A percentile compares a stretch with the other conserved stretches of the same genome.
phyloP scores from a whole-genome alignment of 2,329 filamentous ascomycete genomes.

The Ceratocystiopsis brevicomis region DNA sequence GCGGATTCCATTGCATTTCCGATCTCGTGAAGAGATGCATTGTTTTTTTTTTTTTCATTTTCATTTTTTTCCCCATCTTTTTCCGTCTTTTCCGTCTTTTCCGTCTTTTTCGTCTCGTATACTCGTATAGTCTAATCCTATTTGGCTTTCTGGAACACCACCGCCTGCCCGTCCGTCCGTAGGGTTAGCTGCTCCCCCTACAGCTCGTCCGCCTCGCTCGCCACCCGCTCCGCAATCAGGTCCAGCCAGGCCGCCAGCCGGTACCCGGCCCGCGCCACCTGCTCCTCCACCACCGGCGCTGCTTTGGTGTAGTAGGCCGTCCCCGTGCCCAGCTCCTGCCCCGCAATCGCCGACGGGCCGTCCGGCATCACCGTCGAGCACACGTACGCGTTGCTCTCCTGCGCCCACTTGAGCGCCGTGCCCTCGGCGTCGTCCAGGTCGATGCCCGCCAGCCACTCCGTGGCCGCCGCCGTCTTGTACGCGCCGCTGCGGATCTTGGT shows the following conservation, averaged over 20 bases:
- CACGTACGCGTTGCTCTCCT: constrained; percentile 41
- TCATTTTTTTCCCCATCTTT: too few species aligned
- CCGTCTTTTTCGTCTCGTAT: too few species aligned
- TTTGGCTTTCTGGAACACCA: too few species aligned
- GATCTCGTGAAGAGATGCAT: too few species aligned
- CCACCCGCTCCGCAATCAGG: constrained; percentile 25
- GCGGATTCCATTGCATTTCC: too few species aligned
- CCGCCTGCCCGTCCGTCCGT: too few species aligned
- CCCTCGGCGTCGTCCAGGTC: constrained; percentile 31
- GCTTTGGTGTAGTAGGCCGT: constrained; percentile 42
- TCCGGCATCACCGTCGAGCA: constrained; percentile 41
- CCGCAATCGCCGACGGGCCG: constrained; percentile 36
- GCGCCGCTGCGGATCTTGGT: constrained; percentile 35
- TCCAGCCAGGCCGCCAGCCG: constrained; percentile 51
- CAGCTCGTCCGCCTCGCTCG: constrained; percentile 9
- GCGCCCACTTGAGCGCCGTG: constrained; percentile 45
- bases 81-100: too few species aligned
- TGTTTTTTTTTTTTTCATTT: too few species aligned
- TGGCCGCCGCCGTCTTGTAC: constrained; percentile 26
- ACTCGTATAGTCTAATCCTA: too few species aligned
- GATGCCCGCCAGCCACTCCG: constrained; percentile 36
- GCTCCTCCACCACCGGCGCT: constrained; percentile 43
- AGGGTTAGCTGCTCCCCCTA: too few species aligned
- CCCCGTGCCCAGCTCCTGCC: constrained; percentile 35
- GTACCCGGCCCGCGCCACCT: constrained; percentile 50